Evolutionary conservation across 495 filamentous ascomycete species (phyloP).

Genomic region (Trichoderma orchidacearum): DNA sequence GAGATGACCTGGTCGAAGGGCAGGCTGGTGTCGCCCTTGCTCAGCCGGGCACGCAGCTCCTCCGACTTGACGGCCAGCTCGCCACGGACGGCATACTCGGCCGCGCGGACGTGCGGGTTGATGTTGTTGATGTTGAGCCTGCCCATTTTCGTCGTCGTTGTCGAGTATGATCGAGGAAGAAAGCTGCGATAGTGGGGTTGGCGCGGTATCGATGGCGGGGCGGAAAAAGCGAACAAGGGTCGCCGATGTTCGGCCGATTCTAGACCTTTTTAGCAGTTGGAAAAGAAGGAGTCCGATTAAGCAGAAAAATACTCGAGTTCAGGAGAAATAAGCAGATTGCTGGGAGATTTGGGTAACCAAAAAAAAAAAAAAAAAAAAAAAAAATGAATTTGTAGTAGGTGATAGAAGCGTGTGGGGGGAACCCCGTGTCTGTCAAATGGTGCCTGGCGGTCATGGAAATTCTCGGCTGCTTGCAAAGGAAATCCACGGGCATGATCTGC

Average conservation of each 20-base stretch:
- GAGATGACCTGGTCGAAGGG: slow-evolving; percentile 86
- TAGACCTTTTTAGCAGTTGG: not conserved
- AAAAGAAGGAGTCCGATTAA: not conserved
- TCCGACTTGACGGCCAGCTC: slow-evolving; percentile 87
- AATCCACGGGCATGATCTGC: not conserved
- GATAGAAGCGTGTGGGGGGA: not conserved
- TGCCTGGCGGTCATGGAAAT: not conserved
- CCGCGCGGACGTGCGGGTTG: slow-evolving; percentile 70
- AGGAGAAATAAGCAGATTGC: no score
- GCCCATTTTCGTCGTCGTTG: slow-evolving; percentile 11
- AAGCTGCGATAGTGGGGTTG: slow-evolving; percentile 15
- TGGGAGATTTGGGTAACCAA: no score
- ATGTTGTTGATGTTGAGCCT: slow-evolving; percentile 77
- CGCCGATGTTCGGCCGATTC: not conserved
- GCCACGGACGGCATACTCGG: slow-evolving; percentile 93
- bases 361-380: not conserved
- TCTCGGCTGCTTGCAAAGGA: not conserved
- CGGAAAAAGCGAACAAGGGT: slow-evolving; percentile 3
- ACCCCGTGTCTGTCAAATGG: no score
- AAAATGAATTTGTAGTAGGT: not conserved
- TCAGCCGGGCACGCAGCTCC: slow-evolving; percentile 63
- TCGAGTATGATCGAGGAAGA: slow-evolving; percentile 8
- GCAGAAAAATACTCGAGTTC: not conserved
- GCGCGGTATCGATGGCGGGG: slow-evolving; percentile 28
- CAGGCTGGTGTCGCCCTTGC: slow-evolving; percentile 40